Evolutionary conservation across 2,329 filamentous ascomycete species (phyloP), one percentile per base, ranked within the genome.

Genomic region (Aspergillus ochraceus): DNA sequence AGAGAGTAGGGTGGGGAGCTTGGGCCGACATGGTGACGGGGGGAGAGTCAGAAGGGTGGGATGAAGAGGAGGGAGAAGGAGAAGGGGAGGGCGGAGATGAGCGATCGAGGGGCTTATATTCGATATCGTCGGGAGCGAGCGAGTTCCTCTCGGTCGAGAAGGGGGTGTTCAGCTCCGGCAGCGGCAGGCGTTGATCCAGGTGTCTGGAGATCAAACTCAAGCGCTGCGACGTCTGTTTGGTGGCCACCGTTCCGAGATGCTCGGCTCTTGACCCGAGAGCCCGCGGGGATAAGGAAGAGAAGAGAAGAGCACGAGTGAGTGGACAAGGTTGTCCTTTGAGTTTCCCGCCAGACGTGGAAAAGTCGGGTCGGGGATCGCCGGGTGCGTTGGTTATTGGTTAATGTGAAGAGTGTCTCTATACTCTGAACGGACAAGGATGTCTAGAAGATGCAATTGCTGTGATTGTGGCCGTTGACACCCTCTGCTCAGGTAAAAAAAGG

Each of bases 1-100:
- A 87, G 79, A 99, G 83, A 58, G 94, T 89, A 55, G 86, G 82
- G 73, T 89, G 87, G 58, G 83, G 76, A 56, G 84, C 70, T 78
- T 88, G 86, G 57, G 70, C 74, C 46, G 85, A 87, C 84, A 87
- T 87, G 56, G 71, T 83, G 70, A 69, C 66, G 53, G 67, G 64
- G 60, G 66, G 65, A 58, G 60, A 66, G 60, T 55, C 58, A 58
- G 20, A 42, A 45, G 60, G 47, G 57, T 62, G n/a, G 50, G 60
- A 17, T 19, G 58, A 45, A 14, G 58, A 17, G 42, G 64, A 20
- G 49, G 60, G 12, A 19, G 58, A 45, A 12, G 58, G 20, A 47
- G 61, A 55, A 50, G 66, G 64, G 58, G 70, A 63, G 61, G 66
- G 66, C 61, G 61, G 61, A 57, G 66, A 56, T 6, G 71, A 69